Conservation (phyloP, 2,329 filamentous ascomycete genomes). For the Scytalidium lignicola region DNA sequence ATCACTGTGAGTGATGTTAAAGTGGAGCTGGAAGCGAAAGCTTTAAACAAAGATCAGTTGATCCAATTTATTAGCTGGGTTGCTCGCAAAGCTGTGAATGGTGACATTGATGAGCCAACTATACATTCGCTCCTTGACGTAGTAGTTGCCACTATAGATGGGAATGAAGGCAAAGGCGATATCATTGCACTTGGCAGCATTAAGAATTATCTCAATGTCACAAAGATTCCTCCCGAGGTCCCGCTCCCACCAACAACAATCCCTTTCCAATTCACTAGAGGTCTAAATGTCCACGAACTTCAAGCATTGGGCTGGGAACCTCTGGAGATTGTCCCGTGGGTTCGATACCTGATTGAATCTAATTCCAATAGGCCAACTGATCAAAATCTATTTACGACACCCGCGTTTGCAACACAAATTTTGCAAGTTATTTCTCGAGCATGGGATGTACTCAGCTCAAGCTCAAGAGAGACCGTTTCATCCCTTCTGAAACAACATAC, state of each 20-base stretch:
- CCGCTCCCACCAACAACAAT: conserved; percentile 79
- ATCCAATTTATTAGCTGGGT: conserved; percentile 82
- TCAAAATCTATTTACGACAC: conserved; percentile 65
- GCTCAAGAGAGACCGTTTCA: conserved; percentile 60
- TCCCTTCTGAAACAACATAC: conserved; percentile 61
- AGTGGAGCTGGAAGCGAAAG: conserved; percentile 74
- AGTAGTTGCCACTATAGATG: conserved; percentile 66
- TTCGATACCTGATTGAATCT: conserved; percentile 72
- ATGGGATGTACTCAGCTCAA: conserved; percentile 73
- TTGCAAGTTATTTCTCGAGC: conserved; percentile 79
- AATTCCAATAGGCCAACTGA: conserved; percentile 52
- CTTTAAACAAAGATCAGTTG: conserved; percentile 73
- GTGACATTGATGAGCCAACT: conserved; percentile 65
- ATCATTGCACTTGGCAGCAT: conserved; percentile 77
- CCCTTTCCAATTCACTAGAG: conserved; percentile 75
- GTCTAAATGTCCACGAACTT: conserved; percentile 61
- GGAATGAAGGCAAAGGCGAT: conserved; percentile 54
- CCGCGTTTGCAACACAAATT: conserved; percentile 71
- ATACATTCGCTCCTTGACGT: conserved; percentile 71
- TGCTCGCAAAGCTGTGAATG: conserved; percentile 63
- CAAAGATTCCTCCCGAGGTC: conserved; percentile 73
- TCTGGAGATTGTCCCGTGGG: conserved; percentile 79
- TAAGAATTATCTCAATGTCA: conserved; percentile 67
- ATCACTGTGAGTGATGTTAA: conserved; percentile 85
- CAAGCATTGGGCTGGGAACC: conserved; percentile 82